These are phyloP conservation scores for Musa troglodytarum DNA, from an alignment of 176 grass and related monocot species.

Conservation along the genomic window DNA sequence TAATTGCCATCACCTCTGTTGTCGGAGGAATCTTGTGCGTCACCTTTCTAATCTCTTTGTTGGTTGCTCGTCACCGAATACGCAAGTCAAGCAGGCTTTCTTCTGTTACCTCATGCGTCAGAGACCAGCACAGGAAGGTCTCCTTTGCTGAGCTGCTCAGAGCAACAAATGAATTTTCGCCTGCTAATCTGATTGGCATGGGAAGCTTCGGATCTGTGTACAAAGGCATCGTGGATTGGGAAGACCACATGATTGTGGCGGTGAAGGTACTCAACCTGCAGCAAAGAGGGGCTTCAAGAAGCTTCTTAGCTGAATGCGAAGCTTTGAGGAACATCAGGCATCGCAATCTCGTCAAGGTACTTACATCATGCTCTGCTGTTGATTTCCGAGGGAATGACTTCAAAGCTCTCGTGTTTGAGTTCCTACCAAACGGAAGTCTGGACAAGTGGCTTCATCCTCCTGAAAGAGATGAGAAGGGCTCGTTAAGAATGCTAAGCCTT, in stretches of 20 bases:
- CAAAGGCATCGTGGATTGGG: constrained; percentile 23
- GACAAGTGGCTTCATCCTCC: constrained; percentile 39
- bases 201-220: constrained; percentile 39
- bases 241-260: constrained; percentile 18
- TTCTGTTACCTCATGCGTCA: background rate
- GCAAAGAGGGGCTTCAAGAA: constrained; percentile 32
- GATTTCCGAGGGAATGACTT: constrained; percentile 38
- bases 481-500: constrained; percentile 1
- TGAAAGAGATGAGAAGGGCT: too few species aligned
- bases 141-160: constrained; percentile 33
- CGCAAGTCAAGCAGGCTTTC: background rate
- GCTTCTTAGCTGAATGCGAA: constrained; percentile 50
- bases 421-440: constrained; percentile 40
- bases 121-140: constrained; percentile 11
- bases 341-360: constrained; percentile 42
- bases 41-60: background rate
- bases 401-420: constrained; percentile 43
- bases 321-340: constrained; percentile 39
- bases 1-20: background rate
- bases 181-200: constrained; percentile 32
- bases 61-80: background rate
- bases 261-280: constrained; percentile 53
- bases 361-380: constrained; percentile 41
- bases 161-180: constrained; percentile 43
- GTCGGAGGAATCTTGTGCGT: background rate